Conservation (phyloP, 2,329 filamentous ascomycete species). For the Ophiostoma quercus region DNA sequence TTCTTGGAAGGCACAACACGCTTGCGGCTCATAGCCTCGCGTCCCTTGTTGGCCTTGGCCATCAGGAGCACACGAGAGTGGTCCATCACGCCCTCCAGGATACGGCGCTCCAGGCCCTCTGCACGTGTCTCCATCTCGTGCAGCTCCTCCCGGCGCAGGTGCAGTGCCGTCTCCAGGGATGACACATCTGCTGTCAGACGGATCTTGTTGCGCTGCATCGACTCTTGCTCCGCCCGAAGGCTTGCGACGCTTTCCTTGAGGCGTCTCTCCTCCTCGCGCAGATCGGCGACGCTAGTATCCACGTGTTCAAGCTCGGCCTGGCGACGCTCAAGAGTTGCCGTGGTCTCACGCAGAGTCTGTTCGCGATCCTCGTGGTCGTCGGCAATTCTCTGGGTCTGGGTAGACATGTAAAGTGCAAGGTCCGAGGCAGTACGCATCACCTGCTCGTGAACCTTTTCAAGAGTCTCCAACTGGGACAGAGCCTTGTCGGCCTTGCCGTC, state of each 20-base stretch:
- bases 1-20: slow-evolving; percentile 45
- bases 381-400: slow-evolving; percentile 67
- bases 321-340: slow-evolving; percentile 72
- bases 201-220: slow-evolving; percentile 70
- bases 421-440: slow-evolving; percentile 79
- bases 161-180: slow-evolving; percentile 82
- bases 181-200: slow-evolving; percentile 80
- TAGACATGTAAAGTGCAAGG: slow-evolving; percentile 73
- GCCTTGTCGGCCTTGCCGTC: slow-evolving; percentile 53
- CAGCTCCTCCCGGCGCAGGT: slow-evolving; percentile 84
- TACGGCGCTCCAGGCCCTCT: slow-evolving; percentile 82
- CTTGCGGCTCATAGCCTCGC: slow-evolving; percentile 56
- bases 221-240: slow-evolving; percentile 66
- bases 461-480: slow-evolving; percentile 68
- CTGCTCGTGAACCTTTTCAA: slow-evolving; percentile 84
- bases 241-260: slow-evolving; percentile 53
- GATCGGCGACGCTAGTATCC: slow-evolving; percentile 47
- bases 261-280: slow-evolving; percentile 47
- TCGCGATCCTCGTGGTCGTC: slow-evolving; percentile 75
- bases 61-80: slow-evolving; percentile 89
- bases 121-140: slow-evolving; percentile 85
- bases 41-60: slow-evolving; percentile 53
- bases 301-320: slow-evolving; percentile 60
- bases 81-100: slow-evolving; percentile 92
- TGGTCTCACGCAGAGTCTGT: slow-evolving; percentile 73